Percentiles rank a stretch among this genome's conserved stretches.
Evolutionary conservation across 2,329 filamentous ascomycete species (phyloP).

Genomic region (Geosmithia flava): DNA sequence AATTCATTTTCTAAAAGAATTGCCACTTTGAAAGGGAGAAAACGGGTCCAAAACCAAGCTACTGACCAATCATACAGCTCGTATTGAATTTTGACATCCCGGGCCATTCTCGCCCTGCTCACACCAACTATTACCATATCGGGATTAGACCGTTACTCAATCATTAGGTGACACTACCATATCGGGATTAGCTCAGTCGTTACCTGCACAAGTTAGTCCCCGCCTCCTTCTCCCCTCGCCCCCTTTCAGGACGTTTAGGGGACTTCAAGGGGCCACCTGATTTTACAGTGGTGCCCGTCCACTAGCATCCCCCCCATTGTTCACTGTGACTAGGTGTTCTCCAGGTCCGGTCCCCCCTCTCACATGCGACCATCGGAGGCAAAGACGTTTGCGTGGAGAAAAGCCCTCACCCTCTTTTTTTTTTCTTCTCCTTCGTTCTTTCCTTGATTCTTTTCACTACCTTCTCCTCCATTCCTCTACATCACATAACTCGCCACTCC

Average conservation of each 20-base stretch:
- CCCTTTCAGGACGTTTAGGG: no score
- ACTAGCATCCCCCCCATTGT: no score
- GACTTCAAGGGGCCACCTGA: no score
- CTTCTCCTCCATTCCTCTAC: background rate
- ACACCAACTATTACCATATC: constrained; percentile 6
- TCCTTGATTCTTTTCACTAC: background rate
- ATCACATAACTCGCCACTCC: no score
- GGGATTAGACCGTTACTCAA: constrained; percentile 3
- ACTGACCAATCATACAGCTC: background rate
- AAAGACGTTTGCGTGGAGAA: background rate
- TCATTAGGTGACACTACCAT: no score
- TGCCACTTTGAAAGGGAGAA: background rate
- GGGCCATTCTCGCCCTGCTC: constrained; percentile 11
- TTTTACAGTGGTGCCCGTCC: no score
- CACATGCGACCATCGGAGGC: background rate
- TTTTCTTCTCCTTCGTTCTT: background rate
- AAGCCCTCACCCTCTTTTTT: background rate
- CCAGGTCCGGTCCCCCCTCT: background rate
- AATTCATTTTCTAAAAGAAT: background rate
- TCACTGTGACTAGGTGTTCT: no score
- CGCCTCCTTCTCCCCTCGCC: no score
- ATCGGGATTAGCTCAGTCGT: no score
- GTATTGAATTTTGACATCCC: constrained; percentile 5
- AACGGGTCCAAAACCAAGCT: background rate
- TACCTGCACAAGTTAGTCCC: no score